Base-by-base conservation (phyloP, 345 rosid species). In the Lepidium didymum region DNA sequence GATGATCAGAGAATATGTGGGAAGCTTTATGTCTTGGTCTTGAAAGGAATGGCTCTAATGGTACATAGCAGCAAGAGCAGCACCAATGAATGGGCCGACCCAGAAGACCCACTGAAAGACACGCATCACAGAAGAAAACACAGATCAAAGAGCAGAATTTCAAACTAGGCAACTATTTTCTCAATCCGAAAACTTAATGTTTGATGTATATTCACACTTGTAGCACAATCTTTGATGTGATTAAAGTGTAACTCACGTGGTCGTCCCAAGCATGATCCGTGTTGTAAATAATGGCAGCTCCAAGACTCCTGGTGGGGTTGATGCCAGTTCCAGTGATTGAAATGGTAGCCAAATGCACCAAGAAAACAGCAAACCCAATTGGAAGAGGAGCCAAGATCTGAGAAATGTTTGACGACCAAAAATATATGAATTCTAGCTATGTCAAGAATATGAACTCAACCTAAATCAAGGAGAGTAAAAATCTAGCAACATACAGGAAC, bases 381-480 rank as follows among this genome's bases (percentile, higher is more conserved):
- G 91, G 91, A 49, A 86, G 91, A 10, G 91, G 91, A 59, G 91
- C 91, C 84, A 86, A 75, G 44, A 86, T 78, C 88, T 86, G 77
- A 73, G 43, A 1, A 25, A 34, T 9, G 37, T 44, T 19, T 0
- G 13, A 25, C 10, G 23, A 23, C 57, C 47, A 42, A 31, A 3
- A 16, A 52, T 33, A 60, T 11, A 35, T 41, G 2, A 41, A 23
- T 12, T 18, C 27, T n/a, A n/a, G n/a, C n/a, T 34, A 10, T 34
- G 33, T 37, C 27, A 42, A 29, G 54, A 65, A 5, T 13, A 37
- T 56, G 15, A 67, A 37, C 35, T 23, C 13, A 33, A 33, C 1
- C 14, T 10, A 53, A 14, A 23, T 7, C 29, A 34, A 19, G 34
- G 0, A 49, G 33, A 64, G 56, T 9, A 19, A 4, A 7, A 2